These are phyloP conservation scores for Aureobasidium sp. DNA, from an alignment of 2,329 filamentous ascomycete species.

Conservation along the genomic window DNA sequence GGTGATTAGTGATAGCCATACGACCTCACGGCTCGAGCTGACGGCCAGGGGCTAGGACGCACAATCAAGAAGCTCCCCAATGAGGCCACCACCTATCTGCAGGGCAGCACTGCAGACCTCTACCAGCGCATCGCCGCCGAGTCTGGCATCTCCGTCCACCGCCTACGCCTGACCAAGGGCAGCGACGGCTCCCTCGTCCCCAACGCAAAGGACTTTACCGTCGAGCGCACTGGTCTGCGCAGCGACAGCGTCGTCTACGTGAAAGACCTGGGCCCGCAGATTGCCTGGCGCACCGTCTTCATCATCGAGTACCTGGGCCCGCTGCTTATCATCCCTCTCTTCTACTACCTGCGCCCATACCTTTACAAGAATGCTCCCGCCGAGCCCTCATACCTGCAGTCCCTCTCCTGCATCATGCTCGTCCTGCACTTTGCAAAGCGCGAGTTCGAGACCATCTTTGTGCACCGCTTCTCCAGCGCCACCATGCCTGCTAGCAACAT, in stretches of 20 bases:
- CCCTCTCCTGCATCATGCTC: conserved; percentile 64
- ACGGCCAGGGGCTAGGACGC: conserved; percentile 39
- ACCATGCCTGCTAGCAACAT: conserved; percentile 91
- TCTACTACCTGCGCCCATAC: conserved; percentile 62
- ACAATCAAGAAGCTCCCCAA: conserved; percentile 53
- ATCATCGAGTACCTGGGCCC: conserved; percentile 92
- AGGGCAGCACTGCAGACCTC: conserved; percentile 45
- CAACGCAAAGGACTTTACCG: conserved; percentile 43
- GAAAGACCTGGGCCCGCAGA: conserved; percentile 91
- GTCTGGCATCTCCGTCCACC: conserved; percentile 48
- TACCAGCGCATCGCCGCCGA: conserved; percentile 48
- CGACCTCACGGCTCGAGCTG: neutral
- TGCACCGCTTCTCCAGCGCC: conserved; percentile 88
- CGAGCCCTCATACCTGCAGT: conserved; percentile 57
- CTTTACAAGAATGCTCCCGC: conserved; percentile 49
- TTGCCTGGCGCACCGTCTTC: conserved; percentile 89
- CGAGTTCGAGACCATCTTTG: conserved; percentile 85
- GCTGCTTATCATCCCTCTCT: conserved; percentile 72
- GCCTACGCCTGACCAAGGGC: conserved; percentile 55
- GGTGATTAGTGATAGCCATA: conserved; percentile 22
- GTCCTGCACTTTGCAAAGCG: conserved; percentile 86
- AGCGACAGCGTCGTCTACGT: conserved; percentile 63
- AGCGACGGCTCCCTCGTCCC: conserved; percentile 51
- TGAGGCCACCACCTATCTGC: conserved; percentile 42
- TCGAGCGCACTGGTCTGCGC: conserved; percentile 47